These are phyloP conservation scores for Pichia gijzeniarum DNA, from an alignment of 805 yeast genomes.

Conservation along the genomic window DNA sequence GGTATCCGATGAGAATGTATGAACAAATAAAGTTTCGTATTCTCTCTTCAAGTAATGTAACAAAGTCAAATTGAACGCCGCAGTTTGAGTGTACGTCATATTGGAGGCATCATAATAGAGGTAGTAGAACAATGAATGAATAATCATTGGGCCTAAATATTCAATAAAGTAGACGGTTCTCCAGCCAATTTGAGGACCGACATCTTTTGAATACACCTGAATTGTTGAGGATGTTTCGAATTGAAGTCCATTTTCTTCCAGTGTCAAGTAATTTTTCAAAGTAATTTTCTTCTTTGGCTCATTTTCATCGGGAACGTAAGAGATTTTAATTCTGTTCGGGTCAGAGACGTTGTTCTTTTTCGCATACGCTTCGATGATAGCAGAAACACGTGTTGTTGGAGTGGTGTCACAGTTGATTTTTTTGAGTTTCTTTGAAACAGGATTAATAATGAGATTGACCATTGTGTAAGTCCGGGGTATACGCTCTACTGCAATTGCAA, in stretches of 20 bases:
- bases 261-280: conserved; percentile 38
- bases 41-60: conserved; percentile 86
- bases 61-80: conserved; percentile 50
- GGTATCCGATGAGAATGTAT: conserved; percentile 78
- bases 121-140: conserved; percentile 66
- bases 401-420: conserved; percentile 38
- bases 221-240: conserved; percentile 29
- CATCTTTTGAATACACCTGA: conserved; percentile 66
- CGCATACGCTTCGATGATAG: conserved; percentile 37
- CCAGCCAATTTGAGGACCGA: conserved; percentile 94
- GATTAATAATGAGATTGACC: conserved; percentile 44
- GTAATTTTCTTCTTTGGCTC: conserved; percentile 35
- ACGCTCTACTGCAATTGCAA: background rate
- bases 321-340: conserved; percentile 51
- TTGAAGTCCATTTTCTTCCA: conserved; percentile 40
- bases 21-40: conserved; percentile 77
- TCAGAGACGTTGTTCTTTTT: conserved; percentile 33
- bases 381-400: conserved; percentile 28
- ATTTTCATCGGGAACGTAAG: conserved; percentile 28
- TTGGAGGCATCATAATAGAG: conserved; percentile 31
- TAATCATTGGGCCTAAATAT: conserved; percentile 80
- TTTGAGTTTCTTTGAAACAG: conserved; percentile 56
- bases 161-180: conserved; percentile 82
- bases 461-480: conserved; percentile 20
- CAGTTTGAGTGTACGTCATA: conserved; percentile 47